Base-by-base conservation (phyloP, 176 grass and related monocot species). In the Cenchrus fungigraminus region DNA sequence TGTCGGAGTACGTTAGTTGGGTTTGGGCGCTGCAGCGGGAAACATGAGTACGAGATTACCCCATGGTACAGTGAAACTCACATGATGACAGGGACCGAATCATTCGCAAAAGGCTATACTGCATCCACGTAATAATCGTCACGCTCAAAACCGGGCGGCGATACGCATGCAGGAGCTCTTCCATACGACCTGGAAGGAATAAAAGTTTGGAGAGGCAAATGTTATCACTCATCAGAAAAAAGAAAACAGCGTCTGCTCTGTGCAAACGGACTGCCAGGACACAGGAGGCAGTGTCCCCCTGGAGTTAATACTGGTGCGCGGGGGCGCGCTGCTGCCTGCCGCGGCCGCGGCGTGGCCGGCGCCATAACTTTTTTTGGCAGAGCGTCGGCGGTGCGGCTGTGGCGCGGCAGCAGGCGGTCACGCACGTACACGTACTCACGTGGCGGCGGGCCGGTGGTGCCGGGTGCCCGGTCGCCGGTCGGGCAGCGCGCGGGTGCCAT, bases 251-350 rank as follows among this genome's bases (percentile, higher is more conserved):
- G 2, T 16, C 12, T 52, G 46, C 25, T 9, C 22, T 53, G 47
- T 31, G 50, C 72, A 55, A 0, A 47, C 2, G 37, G 37, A 40
- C 71, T 32, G 49, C 71, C 46, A 52, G 71, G 45, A 22, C 68
- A 73, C 58, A 61, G 20, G n/a, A 6, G 13, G 46, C 46, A 22
- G 22, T 53, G 71, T 29, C 3, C 47, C 47, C 71, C 71, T 73
- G 25, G 47, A 46, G 44, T 51, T 73, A 29, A 51, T 51, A 50
- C 76, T 78, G 60, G 77, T 25, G 77, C 60, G n/a, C 43, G 37
- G 37, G 37, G 37, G 25, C 25, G 25, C 25, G 25, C 25, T 25
- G 25, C 25, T 25, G 25, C 25, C 25, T 40, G 6, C 46, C 5
- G 12, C 11, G 4, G 11, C 62, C 11, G 28, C 11, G n/a, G 46